phyloP scores from a whole-genome alignment of 73 alveolate genomes.

The Paramecium bursaria region DNA sequence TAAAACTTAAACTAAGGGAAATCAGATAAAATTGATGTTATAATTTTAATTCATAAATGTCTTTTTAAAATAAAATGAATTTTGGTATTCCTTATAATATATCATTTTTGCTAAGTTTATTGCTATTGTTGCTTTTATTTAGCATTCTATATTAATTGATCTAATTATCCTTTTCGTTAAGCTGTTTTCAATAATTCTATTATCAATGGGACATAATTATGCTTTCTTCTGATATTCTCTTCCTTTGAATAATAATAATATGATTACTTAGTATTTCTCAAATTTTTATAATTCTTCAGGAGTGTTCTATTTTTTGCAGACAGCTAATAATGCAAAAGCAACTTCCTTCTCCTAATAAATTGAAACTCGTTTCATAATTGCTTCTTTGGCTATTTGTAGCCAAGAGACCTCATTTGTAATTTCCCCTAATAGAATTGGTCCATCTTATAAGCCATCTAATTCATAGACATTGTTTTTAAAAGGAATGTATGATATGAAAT shows the following conservation, averaged over 20 bases:
- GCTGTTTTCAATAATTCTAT: conserved; percentile 65
- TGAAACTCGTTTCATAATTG: conserved; percentile 47
- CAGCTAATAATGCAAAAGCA: conserved; percentile 59
- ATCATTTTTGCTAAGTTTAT: conserved; percentile 3
- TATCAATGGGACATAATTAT: conserved; percentile 68
- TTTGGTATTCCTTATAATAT: conserved; percentile 50
- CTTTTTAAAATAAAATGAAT: background rate
- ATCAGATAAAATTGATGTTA: conserved; percentile 31
- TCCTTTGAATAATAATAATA: too few relatives aligned
- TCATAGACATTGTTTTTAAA: conserved; percentile 91
- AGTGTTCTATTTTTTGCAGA: too few relatives aligned
- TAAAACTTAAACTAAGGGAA: conserved; percentile 48
- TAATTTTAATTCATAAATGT: conserved; percentile 8
- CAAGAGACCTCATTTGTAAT: conserved; percentile 79
- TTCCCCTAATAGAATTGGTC: conserved; percentile 92
- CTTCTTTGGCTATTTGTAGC: conserved; percentile 55
- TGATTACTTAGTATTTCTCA: too few relatives aligned
- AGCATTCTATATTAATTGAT: conserved; percentile 66
- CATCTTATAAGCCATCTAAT: conserved; percentile 94
- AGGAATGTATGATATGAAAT: conserved; percentile 92
- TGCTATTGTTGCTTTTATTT: conserved; percentile 25
- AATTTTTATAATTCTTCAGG: too few relatives aligned
- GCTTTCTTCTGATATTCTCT: conserved; percentile 66
- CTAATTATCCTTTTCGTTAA: conserved; percentile 65
- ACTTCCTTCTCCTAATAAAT: conserved; percentile 36